These are phyloP conservation scores for Termitomyces sp. DNA, from an alignment of 1,284 basidiomycete species.

Conservation along the genomic window DNA sequence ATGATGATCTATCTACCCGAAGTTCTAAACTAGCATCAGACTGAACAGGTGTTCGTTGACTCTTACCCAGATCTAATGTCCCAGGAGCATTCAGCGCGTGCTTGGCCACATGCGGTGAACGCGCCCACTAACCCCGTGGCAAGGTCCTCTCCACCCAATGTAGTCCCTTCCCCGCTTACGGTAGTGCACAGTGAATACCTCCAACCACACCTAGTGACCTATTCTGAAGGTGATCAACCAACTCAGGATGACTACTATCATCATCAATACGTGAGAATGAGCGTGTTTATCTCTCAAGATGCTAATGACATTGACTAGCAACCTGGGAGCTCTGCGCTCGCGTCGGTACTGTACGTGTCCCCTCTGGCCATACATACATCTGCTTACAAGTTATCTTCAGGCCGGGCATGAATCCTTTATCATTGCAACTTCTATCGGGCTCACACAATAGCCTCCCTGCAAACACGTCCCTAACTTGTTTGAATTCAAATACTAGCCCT, in stretches of 20 bases:
- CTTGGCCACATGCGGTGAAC: constrained; percentile 2
- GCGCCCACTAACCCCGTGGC: neutral
- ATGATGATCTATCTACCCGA: neutral
- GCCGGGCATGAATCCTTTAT: constrained; percentile 6
- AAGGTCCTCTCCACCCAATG: neutral
- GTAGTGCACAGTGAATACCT: neutral
- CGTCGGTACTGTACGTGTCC: neutral
- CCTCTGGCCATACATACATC: neutral
- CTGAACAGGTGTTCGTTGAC: neutral
- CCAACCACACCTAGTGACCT: constrained; percentile 1
- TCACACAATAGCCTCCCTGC: neutral
- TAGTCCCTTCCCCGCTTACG: neutral
- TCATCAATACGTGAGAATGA: constrained; percentile 9
- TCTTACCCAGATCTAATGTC: constrained; percentile 1
- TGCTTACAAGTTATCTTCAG: neutral
- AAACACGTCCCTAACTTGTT: neutral
- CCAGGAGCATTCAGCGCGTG: constrained; percentile 7
- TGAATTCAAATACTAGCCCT: constrained; percentile 3
- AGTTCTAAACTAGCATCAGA: neutral
- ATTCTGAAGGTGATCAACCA: constrained; percentile 6
- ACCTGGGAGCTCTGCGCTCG: neutral
- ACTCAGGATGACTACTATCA: constrained; percentile 11
- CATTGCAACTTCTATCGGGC: constrained; percentile 2
- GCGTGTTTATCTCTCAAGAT: neutral
- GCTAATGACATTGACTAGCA: neutral